Evolutionary conservation across 1,139 yeast species (phyloP).

Genomic region (Pneumocystis oryctolagi): DNA sequence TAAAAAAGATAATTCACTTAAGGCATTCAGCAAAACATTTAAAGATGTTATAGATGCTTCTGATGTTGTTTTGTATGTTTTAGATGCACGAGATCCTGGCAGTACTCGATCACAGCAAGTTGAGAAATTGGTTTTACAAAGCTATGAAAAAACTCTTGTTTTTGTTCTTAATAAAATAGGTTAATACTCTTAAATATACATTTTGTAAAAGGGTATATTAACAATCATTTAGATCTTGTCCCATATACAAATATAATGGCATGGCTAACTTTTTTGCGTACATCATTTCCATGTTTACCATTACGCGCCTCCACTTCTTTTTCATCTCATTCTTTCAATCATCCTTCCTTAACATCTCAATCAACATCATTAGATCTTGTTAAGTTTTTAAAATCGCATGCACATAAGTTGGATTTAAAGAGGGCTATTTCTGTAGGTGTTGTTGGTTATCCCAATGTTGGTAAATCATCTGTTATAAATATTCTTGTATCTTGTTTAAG

Average conservation of each 20-base stretch:
- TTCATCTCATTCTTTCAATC: conserved; percentile 55
- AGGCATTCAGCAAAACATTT: conserved; percentile 49
- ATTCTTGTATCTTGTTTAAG: conserved; percentile 78
- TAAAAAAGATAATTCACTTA: conserved; percentile 60
- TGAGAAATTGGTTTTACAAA: conserved; percentile 65
- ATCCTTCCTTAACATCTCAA: conserved; percentile 44
- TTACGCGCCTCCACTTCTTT: conserved; percentile 45
- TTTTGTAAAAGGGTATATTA: not conserved
- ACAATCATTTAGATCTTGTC: conserved; percentile 35
- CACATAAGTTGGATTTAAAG: conserved; percentile 68
- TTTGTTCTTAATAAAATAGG: conserved; percentile 77
- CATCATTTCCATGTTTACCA: conserved; percentile 85
- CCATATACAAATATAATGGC: conserved; percentile 70
- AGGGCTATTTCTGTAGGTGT: conserved; percentile 92
- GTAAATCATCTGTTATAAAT: conserved; percentile 88
- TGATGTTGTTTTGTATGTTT: conserved; percentile 77
- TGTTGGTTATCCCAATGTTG: conserved; percentile 90
- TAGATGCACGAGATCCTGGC: conserved; percentile 97
- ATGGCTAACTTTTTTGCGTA: conserved; percentile 70
- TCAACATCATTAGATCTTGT: conserved; percentile 61
- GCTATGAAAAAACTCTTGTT: conserved; percentile 65
- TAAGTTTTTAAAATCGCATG: conserved; percentile 72
- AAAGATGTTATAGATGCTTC: conserved; percentile 83
- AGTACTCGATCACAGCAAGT: conserved; percentile 83
- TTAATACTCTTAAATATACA: not conserved